Conservation (phyloP, 2,329 filamentous ascomycete species). For the Sarocladium kiliense region DNA sequence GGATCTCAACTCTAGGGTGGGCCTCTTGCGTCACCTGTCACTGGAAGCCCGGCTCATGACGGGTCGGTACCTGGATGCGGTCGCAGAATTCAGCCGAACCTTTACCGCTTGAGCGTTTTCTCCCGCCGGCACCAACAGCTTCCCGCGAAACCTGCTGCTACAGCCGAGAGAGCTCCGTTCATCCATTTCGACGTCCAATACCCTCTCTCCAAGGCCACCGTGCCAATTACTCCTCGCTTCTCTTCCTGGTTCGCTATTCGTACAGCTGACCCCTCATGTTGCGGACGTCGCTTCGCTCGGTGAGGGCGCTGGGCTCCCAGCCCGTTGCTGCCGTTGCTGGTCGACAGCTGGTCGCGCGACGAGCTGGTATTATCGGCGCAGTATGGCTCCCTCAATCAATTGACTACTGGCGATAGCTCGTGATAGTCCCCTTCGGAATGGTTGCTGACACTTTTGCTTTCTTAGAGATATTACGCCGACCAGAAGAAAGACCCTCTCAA, state of each 20-base stretch:
- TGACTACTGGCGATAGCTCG: no score
- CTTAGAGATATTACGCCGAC: constrained; percentile 53
- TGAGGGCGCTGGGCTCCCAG: constrained; percentile 53
- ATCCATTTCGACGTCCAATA: constrained; percentile 2
- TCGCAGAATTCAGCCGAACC: background rate
- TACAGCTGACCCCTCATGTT: constrained; percentile 50
- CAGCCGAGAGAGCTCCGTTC: constrained; percentile 9
- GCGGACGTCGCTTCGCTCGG: constrained; percentile 63
- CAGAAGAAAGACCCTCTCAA: constrained; percentile 42
- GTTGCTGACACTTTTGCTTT: constrained; percentile 26
- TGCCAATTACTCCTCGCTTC: background rate
- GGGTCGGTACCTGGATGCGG: background rate
- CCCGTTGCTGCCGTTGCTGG: constrained; percentile 45
- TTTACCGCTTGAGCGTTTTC: constrained; percentile 8
- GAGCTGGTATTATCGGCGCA: constrained; percentile 23
- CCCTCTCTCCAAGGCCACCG: background rate
- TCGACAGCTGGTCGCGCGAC: constrained; percentile 51
- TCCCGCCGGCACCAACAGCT: constrained; percentile 6
- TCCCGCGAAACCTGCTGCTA: constrained; percentile 8
- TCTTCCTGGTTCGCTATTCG: background rate
- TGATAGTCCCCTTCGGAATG: no score
- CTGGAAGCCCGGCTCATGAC: background rate
- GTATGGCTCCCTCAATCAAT: constrained; percentile 31
- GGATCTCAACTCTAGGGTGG: background rate
- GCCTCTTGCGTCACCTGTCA: constrained; percentile 5